Conservation (phyloP, 1,284 basidiomycete genomes). For the Bjerkandera adusta region DNA sequence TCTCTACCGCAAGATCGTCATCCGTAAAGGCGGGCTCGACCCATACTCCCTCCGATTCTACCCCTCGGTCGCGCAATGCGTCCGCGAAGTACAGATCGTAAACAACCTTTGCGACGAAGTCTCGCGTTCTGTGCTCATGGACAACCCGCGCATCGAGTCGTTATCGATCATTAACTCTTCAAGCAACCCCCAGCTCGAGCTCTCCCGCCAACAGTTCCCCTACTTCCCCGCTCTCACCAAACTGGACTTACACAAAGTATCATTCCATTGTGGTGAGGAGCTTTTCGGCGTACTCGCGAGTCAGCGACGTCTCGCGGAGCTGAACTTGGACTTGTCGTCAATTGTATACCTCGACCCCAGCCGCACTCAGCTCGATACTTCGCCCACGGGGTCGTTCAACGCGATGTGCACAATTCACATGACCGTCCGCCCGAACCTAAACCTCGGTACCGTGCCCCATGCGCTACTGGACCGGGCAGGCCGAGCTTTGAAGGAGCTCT, state of each 20-base stretch:
- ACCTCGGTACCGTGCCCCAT: neutral
- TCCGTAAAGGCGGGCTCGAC: conserved; percentile 14
- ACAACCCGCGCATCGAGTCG: conserved; percentile 2
- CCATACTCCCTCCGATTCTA: conserved; percentile 13
- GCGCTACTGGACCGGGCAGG: conserved; percentile 1
- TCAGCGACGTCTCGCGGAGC: neutral
- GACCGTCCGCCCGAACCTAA: neutral
- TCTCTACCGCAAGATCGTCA: conserved; percentile 13
- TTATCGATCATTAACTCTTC: neutral
- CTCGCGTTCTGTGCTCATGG: conserved; percentile 5
- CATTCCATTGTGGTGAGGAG: conserved; percentile 4
- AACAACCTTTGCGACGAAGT: conserved; percentile 11
- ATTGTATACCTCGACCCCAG: neutral
- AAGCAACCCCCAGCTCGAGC: neutral
- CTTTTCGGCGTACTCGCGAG: conserved; percentile 1
- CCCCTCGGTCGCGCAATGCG: conserved; percentile 9
- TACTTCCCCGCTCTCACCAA: conserved; percentile 2
- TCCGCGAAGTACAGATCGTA: conserved; percentile 9
- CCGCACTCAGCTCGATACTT: neutral
- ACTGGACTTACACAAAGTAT: conserved; percentile 3
- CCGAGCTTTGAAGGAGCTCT: conserved; percentile 3
- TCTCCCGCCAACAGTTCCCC: conserved; percentile 6
- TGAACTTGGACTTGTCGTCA: conserved; percentile 3
- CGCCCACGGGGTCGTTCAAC: neutral
- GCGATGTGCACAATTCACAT: neutral